Base-by-base conservation (phyloP, 75 land plant genomes). In the Cryptomeria japonica region DNA sequence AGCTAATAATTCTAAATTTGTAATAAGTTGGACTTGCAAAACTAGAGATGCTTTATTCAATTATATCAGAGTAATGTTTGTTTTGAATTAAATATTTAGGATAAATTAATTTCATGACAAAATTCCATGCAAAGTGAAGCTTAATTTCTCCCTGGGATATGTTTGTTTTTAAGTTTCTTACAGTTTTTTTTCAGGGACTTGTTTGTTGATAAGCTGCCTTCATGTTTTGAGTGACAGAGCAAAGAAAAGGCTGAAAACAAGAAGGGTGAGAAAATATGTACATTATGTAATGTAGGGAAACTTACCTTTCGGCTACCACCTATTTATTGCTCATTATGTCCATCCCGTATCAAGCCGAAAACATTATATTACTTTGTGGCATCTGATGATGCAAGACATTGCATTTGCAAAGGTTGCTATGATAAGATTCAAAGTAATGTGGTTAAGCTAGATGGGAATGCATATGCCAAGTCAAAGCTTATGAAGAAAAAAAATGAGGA, bases 301-400 rank as follows among this genome's bases (percentile, higher is more conserved):
- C 96, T 98, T 39, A 95, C 94, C 49, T 98, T 97, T 94, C 97
- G 96, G 64, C 99, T 97, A 32, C 96, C 97, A 47, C 99, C 99
- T 46, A 94, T 96, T 38, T 98, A 98, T 87, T 98, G 99, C 87
- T 86, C 70, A 58, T 91, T 89, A 15, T 98, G 99, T 89, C 96
- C 99, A 85, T 92, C 92, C 86, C 99, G 99, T 11, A 96, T 98
- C 22, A 98, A 98, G 90, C 84, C 95, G 34, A 98, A 97, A 93
- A 96, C 95, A 70, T 91, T 90, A 87, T 97, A 94, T 88, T 96
- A 95, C 80, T 93, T 96, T 32, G 85, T 93, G 7, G 98, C 93
- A 25, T 87, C 87, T 86, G 96, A 95, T 83, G 95, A 95, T 32
- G 93, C 99, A 31, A 90, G 96, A 1, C 94, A 94, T 86, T 98